These are phyloP conservation scores for Suhomyces bribrorum DNA, from an alignment of 1,139 yeast genomes.

Conservation along the genomic window DNA sequence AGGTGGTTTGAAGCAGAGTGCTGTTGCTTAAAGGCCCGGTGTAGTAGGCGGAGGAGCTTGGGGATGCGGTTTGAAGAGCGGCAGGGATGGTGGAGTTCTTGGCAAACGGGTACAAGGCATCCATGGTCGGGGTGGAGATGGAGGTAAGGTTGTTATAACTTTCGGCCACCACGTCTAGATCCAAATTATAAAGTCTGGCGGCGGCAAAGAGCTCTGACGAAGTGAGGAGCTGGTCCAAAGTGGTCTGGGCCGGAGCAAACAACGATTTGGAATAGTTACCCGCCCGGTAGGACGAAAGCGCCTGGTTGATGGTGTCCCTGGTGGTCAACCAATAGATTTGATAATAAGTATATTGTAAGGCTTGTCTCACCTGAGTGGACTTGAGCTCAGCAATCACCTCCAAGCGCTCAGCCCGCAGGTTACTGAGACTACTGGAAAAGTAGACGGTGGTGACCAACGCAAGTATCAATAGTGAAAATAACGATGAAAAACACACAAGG, in stretches of 20 bases:
- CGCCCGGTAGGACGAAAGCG: constrained; percentile 64
- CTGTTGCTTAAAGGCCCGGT: constrained; percentile 60
- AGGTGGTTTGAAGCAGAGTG: constrained; percentile 30
- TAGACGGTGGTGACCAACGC: constrained; percentile 82
- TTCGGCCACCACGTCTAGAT: constrained; percentile 38
- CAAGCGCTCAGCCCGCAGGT: constrained; percentile 67
- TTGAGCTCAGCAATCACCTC: constrained; percentile 79
- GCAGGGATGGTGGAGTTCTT: constrained; percentile 47
- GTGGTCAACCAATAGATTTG: constrained; percentile 72
- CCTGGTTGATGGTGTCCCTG: constrained; percentile 58
- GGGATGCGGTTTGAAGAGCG: constrained; percentile 27
- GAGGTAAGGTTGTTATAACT: constrained; percentile 32
- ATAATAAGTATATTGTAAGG: constrained; percentile 60
- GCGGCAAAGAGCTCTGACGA: constrained; percentile 65
- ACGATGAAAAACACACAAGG: constrained; percentile 75
- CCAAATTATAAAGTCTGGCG: constrained; percentile 67
- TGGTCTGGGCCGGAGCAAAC: constrained; percentile 40
- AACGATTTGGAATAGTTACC: constrained; percentile 60
- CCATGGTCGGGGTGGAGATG: constrained; percentile 33
- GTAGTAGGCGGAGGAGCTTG: constrained; percentile 47
- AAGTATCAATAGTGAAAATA: constrained; percentile 70
- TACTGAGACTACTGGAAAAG: constrained; percentile 63
- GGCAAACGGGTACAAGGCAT: constrained; percentile 55
- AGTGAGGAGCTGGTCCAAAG: constrained; percentile 60
- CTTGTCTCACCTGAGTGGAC: constrained; percentile 75